Conservation (phyloP, 73 alveolate species). For the Symbiodinium pilosum region DNA sequence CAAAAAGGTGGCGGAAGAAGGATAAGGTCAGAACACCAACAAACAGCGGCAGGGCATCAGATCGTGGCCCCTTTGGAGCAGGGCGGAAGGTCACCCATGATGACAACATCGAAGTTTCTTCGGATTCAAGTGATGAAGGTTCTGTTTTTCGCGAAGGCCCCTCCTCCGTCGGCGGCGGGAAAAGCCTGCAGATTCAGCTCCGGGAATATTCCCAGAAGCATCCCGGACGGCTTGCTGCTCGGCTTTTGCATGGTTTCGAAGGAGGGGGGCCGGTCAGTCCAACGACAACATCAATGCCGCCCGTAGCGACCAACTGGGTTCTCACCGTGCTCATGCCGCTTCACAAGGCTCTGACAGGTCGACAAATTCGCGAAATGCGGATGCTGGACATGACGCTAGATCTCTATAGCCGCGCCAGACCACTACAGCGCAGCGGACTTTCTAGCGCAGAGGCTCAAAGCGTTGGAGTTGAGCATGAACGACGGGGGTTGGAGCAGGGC, state of each 20-base stretch:
- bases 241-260: neutral
- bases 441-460: conserved; percentile 16
- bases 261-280: neutral
- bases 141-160: neutral
- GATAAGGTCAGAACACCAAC: neutral
- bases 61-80: neutral
- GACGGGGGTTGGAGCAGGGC: conserved; percentile 12
- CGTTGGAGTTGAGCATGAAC: neutral
- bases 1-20: neutral
- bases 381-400: neutral
- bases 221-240: conserved; percentile 20
- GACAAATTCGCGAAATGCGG: neutral
- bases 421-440: conserved; percentile 3
- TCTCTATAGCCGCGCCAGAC: neutral
- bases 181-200: neutral
- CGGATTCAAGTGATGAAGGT: neutral
- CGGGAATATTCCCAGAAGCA: neutral
- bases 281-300: neutral
- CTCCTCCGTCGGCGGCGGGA: neutral
- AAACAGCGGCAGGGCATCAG: no score
- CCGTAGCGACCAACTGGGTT: neutral
- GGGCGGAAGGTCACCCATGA: neutral
- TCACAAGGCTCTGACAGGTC: no score
- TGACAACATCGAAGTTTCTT: neutral
- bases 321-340: conserved; percentile 1